These are phyloP conservation scores for Penicillium sp. DNA, from an alignment of 2,329 filamentous ascomycete genomes.

Conservation along the genomic window DNA sequence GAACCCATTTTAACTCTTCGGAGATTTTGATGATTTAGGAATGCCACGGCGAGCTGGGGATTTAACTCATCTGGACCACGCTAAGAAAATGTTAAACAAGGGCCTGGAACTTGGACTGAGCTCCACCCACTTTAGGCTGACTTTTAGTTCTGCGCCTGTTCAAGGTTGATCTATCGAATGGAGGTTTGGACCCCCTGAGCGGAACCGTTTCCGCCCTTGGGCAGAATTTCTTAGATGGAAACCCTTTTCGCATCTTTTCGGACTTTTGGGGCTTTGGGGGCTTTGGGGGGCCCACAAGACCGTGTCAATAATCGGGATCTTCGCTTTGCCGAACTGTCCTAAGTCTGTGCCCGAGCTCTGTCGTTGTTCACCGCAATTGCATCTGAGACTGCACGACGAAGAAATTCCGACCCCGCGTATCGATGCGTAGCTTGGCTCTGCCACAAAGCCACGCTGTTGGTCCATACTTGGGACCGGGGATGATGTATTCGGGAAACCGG, in stretches of 20 bases:
- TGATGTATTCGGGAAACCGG: constrained; percentile 33
- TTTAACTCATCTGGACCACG: no score
- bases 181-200: not conserved
- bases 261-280: no score
- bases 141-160: not conserved
- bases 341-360: not conserved
- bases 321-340: not conserved
- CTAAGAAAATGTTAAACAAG: no score
- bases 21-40: not conserved
- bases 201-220: not conserved
- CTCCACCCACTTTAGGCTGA: not conserved
- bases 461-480: not conserved
- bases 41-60: not conserved
- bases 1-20: not conserved
- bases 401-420: constrained; percentile 1
- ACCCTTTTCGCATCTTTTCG: not conserved
- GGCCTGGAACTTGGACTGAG: not conserved
- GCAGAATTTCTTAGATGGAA: no score
- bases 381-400: not conserved
- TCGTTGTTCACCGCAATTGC: not conserved
- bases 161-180: not conserved
- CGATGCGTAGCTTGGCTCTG: not conserved
- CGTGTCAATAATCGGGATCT: not conserved
- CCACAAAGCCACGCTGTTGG: not conserved
- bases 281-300: not conserved